Evolutionary conservation across 2,329 filamentous ascomycete genomes (phyloP).

Genomic region (Aureobasidium subglaciale): DNA sequence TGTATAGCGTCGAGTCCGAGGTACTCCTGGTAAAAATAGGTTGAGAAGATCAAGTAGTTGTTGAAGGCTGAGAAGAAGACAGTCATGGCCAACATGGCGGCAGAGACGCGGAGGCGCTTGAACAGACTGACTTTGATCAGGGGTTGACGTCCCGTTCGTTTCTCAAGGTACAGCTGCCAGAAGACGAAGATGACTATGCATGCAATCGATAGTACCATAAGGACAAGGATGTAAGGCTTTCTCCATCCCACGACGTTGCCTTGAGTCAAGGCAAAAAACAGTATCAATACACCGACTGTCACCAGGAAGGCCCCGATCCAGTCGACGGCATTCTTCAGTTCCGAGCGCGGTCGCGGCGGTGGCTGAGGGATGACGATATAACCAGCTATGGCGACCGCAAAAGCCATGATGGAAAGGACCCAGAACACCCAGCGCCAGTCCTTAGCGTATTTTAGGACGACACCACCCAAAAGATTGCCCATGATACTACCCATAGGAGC

Average conservation of each 20-base stretch:
- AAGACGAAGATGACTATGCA: constrained; percentile 50
- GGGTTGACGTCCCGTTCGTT: constrained; percentile 42
- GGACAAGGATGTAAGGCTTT: constrained; percentile 53
- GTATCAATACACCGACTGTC: constrained; percentile 53
- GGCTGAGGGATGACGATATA: constrained; percentile 54
- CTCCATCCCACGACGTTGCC: constrained; percentile 64
- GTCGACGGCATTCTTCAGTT: constrained; percentile 48
- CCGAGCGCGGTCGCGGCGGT: constrained; percentile 21
- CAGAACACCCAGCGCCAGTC: constrained; percentile 65
- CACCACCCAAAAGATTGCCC: constrained; percentile 57
- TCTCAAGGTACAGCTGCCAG: constrained; percentile 57
- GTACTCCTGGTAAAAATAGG: constrained; percentile 62
- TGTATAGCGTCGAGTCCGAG: constrained; percentile 56
- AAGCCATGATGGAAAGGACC: constrained; percentile 54
- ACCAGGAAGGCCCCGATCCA: constrained; percentile 60
- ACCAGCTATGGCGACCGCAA: constrained; percentile 49
- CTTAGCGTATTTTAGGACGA: constrained; percentile 56
- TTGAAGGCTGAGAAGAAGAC: constrained; percentile 63
- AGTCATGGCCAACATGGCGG: constrained; percentile 58
- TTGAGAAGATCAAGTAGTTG: constrained; percentile 60
- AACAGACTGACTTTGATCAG: constrained; percentile 64
- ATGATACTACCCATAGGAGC: constrained; percentile 58
- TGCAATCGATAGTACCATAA: constrained; percentile 53
- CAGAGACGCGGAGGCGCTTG: constrained; percentile 51
- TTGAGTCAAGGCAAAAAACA: constrained; percentile 61